phyloP scores from a whole-genome alignment of 371 early-diverging fungal genomes.

The Basidiobolus meristosporus region DNA sequence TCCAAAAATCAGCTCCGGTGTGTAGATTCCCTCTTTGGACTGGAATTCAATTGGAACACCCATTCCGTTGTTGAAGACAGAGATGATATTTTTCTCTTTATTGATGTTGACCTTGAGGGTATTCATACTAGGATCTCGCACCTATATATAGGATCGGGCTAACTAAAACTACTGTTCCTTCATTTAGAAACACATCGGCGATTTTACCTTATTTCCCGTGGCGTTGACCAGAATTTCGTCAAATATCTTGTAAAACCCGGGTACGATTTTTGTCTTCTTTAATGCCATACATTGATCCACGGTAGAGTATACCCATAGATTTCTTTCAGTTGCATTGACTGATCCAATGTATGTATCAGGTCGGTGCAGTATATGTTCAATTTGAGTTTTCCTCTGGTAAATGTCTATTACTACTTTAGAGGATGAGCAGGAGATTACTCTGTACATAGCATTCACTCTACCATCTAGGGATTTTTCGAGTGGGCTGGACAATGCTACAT shows the following conservation, averaged over 20 bases:
- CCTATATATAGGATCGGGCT: conserved; percentile 28
- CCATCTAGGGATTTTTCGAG: too few relatives aligned
- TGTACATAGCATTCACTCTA: too few relatives aligned
- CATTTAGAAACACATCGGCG: too few relatives aligned
- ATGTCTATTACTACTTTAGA: conserved; percentile 22
- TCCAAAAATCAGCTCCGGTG: conserved; percentile 99
- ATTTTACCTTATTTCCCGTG: conserved; percentile 79
- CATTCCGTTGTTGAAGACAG: conserved; percentile 91
- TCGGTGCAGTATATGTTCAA: conserved; percentile 96
- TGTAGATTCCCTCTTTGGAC: conserved; percentile 83
- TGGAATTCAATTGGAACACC: conserved; percentile 98
- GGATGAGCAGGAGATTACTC: too few relatives aligned
- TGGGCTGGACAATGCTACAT: too few relatives aligned
- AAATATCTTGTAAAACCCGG: conserved; percentile 98
- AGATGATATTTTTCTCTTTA: conserved; percentile 58
- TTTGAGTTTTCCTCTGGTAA: conserved; percentile 96
- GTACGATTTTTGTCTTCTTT: conserved; percentile 65
- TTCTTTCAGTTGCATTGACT: conserved; percentile 63
- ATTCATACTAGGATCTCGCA: conserved; percentile 86
- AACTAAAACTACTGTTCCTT: too few relatives aligned
- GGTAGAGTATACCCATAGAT: conserved; percentile 77
- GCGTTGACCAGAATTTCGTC: conserved; percentile 99
- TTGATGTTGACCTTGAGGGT: conserved; percentile 87
- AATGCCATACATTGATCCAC: conserved; percentile 39
- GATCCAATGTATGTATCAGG: conserved; percentile 99